Evolutionary conservation across 441 rosid genomes (phyloP), one percentile per base, ranked within the genome.

Genomic region (Pelargonium myrrhifolium): DNA sequence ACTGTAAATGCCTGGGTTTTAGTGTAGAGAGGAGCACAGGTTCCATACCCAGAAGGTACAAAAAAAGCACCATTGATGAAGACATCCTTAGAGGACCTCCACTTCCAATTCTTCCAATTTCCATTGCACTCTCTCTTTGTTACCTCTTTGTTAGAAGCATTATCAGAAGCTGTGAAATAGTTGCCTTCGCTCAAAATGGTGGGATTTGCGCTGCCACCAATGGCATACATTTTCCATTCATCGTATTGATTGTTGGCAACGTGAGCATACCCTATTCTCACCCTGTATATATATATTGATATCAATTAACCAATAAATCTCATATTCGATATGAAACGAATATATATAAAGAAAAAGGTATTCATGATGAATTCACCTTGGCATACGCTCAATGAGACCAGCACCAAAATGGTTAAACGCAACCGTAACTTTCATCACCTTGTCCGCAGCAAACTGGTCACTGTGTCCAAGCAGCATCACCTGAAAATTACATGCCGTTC

Each of bases 371-470:
- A 6, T 14, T 39, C 69, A 89, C 93, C 96, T 86, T 10, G 97
- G 96, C 93, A 91, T 87, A 75, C 96, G 84, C 77, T 91, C 89
- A 47, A 84, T 79, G 9, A 87, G 84, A 26, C 95, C 90, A 20
- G 74, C 64, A 14, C 92, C 96, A 55, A 89, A 91, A 47, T 77
- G 81, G 79, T 89, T 89, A 73, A 91, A 87, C 20, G 78, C 90
- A 24, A 91, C 65, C 31, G 93, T 89, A 14, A 89, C 88, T 77
- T 82, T 86, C 93, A 91, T 89, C 15, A 64, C 73, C 65, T 73
- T 81, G 64, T 89, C 97, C 0, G 82, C 87, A 1, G 74, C 72
- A 65, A 72, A 85, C 11, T 68, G 9, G 64, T 87, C 96, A 18
- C 65, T 78, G 74, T 87, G 90, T 59, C 90, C 97, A 0, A 88